These are phyloP conservation scores for Allium sativum DNA, from an alignment of 106 monocot genomes.

Conservation along the genomic window DNA sequence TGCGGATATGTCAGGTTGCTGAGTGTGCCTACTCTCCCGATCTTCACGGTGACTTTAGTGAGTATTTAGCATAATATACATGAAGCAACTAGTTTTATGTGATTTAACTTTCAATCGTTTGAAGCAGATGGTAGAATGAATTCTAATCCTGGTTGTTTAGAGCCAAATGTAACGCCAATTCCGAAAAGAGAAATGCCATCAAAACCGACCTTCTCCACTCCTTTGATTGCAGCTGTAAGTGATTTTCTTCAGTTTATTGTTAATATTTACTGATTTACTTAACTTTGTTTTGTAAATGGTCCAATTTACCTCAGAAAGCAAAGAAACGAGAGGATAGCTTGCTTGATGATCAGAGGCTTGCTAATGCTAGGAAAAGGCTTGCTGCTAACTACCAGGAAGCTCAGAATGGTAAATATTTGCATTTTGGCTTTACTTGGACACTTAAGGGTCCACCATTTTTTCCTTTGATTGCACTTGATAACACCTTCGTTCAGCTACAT, in stretches of 20 bases:
- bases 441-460: too few species aligned
- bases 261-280: not conserved
- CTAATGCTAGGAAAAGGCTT: conserved; percentile 40
- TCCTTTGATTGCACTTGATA: too few species aligned
- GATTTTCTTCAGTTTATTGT: not conserved
- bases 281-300: conserved; percentile 9
- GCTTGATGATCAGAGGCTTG: conserved; percentile 30
- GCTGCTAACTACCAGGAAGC: conserved; percentile 53
- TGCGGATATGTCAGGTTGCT: conserved; percentile 14
- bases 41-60: conserved; percentile 23
- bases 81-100: too few species aligned
- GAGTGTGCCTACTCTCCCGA: conserved; percentile 49
- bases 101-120: too few species aligned
- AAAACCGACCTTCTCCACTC: conserved; percentile 15
- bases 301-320: conserved; percentile 10
- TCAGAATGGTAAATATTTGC: conserved; percentile 52
- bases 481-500: too few species aligned
- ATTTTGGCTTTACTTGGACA: too few species aligned
- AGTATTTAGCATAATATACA: too few species aligned
- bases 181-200: conserved; percentile 25
- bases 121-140: conserved; percentile 23
- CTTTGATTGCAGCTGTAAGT: conserved; percentile 26
- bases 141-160: conserved; percentile 7
- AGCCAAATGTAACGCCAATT: conserved; percentile 14
- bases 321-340: conserved; percentile 35